phyloP scores from a whole-genome alignment of 495 filamentous ascomycete genomes.

The Stereocaulon alpinum region DNA sequence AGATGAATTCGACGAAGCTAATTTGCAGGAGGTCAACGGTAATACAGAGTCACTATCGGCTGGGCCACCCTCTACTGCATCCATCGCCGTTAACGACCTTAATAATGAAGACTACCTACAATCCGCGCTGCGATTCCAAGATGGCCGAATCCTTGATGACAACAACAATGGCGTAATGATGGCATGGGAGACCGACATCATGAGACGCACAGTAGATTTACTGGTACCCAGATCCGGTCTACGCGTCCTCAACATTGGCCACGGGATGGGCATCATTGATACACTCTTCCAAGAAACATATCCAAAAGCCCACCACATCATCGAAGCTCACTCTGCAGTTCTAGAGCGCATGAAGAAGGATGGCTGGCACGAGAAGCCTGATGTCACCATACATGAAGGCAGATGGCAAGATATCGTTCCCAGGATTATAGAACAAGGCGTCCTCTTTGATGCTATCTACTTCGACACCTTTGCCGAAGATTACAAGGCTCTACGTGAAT shows the following conservation, averaged over 20 bases:
- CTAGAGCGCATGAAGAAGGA: constrained; percentile 52
- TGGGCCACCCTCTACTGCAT: constrained; percentile 24
- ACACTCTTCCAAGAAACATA: constrained; percentile 59
- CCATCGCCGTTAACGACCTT: constrained; percentile 32
- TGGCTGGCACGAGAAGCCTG: constrained; percentile 54
- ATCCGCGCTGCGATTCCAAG: constrained; percentile 63
- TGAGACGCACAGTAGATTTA: constrained; percentile 62
- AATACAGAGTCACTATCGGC: constrained; percentile 8
- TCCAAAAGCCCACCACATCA: constrained; percentile 67
- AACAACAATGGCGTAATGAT: constrained; percentile 92
- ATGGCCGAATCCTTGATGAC: constrained; percentile 66
- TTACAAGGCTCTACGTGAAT: constrained; percentile 71
- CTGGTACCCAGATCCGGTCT: constrained; percentile 50
- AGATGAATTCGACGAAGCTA: constrained; percentile 22
- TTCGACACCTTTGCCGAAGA: constrained; percentile 97
- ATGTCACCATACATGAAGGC: constrained; percentile 58
- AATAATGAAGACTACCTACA: constrained; percentile 64
- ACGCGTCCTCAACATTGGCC: constrained; percentile 80
- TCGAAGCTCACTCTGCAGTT: constrained; percentile 85
- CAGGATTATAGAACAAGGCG: constrained; percentile 53
- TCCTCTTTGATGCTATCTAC: constrained; percentile 84
- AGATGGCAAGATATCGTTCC: constrained; percentile 80
- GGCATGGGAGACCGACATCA: constrained; percentile 89
- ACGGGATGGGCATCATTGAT: constrained; percentile 96
- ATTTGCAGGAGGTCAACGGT: constrained; percentile 2